Evolutionary conservation across 345 rosid species (phyloP).

Genomic region (Gossypium bickii): DNA sequence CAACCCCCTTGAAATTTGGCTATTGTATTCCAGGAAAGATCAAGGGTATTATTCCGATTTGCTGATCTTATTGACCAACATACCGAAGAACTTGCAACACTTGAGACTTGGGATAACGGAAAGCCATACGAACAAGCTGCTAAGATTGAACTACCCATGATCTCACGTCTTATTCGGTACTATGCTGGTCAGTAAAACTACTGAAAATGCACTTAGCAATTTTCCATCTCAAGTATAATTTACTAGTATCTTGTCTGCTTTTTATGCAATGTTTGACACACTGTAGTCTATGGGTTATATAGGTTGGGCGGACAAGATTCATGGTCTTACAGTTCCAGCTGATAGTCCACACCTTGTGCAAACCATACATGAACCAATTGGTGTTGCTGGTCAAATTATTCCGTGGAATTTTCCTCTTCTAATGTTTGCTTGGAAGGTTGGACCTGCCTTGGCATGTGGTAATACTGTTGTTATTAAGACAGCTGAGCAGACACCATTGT

Average conservation of each 20-base stretch:
- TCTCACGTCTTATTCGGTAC: slow-evolving; percentile 64
- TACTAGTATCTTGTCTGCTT: not conserved
- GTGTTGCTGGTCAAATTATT: slow-evolving; percentile 92
- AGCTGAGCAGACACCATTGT: slow-evolving; percentile 69
- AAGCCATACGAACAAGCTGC: slow-evolving; percentile 83
- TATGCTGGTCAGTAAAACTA: slow-evolving; percentile 66
- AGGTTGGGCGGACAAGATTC: slow-evolving; percentile 99
- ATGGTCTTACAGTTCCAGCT: slow-evolving; percentile 75
- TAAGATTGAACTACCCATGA: slow-evolving; percentile 64
- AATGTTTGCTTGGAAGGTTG: slow-evolving; percentile 73
- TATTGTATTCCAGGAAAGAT: slow-evolving; percentile 59
- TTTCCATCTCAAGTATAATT: not conserved
- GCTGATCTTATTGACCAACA: slow-evolving; percentile 88
- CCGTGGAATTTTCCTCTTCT: slow-evolving; percentile 98
- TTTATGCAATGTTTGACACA: not conserved
- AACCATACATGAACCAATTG: slow-evolving; percentile 85
- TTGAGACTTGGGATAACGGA: slow-evolving; percentile 93
- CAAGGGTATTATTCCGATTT: slow-evolving; percentile 52
- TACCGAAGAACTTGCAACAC: slow-evolving; percentile 74
- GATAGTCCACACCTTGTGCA: slow-evolving; percentile 79
- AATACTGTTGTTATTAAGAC: slow-evolving; percentile 62
- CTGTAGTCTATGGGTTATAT: slow-evolving; percentile 15
- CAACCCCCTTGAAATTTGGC: not conserved
- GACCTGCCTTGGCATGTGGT: slow-evolving; percentile 66
- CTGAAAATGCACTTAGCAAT: not conserved